Evolutionary conservation across 148 eudicot genomes (phyloP), one percentile per base, ranked within the genome.

Genomic region (Diospyros lotus): DNA sequence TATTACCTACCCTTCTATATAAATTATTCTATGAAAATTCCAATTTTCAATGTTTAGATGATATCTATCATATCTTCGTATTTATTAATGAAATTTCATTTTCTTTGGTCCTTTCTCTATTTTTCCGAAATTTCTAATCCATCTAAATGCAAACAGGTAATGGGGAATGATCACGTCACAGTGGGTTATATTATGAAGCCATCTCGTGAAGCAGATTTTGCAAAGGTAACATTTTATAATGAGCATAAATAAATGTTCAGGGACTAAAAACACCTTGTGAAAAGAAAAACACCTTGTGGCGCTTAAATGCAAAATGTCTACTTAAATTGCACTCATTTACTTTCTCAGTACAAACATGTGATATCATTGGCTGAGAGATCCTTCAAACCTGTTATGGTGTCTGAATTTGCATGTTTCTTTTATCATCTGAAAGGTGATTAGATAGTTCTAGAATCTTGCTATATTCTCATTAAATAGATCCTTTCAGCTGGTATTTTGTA

Each of bases 181-280:
- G 88, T 95, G 72, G 98, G 92, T 58, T 95, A 95, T 80, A 73
- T 87, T 62, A 95, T 95, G 98, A 95, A 92, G 85, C 91, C 87
- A 76, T 88, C 98, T 74, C 97, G 98, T 43, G 96, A 88, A 83
- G 90, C 78, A 73, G 98, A 95, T 83, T 95, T 95, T 85, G 93
- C 97, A 4, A 92, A 95, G 97, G 98, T 95, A 53, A 80, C 61
- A 12, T 46, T 63, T 11, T 53, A 42, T 48, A 46, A 69, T 14
- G 40, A 70, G 48, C 28, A 14, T 40, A 66, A 18, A 64, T 43
- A 40, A 53, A 55, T 41, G 15, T 48, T 73, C 6, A 46, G 17
- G 38, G 2, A 46, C 61, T 1, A 38, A n/a, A 28, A 11, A 14
- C 13, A 4, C 55, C 45, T 4, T n/a, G 28, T 11, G 39, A 1